These are phyloP conservation scores for Apiotrichum porosum DNA, from an alignment of 1,284 basidiomycete genomes.

Conservation along the genomic window DNA sequence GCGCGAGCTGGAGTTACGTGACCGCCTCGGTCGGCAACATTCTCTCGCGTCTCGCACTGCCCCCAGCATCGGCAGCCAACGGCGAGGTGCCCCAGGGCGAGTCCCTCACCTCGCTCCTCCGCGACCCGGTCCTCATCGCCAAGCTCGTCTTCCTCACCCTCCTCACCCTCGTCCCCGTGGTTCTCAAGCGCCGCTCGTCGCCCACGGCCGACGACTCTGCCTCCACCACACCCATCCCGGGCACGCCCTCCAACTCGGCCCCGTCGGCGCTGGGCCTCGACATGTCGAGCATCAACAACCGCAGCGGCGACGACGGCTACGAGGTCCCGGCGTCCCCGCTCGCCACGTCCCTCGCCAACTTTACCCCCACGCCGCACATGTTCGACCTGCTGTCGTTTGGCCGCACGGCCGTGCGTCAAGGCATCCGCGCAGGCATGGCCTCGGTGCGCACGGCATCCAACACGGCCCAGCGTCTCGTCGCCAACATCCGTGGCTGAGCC, in stretches of 20 bases:
- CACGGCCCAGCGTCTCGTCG: conserved; percentile 4
- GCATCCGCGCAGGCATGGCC: conserved; percentile 20
- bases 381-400: conserved; percentile 45
- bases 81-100: conserved; percentile 28
- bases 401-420: conserved; percentile 29
- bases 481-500: not conserved
- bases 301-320: not conserved
- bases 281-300: not conserved
- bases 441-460: conserved; percentile 4
- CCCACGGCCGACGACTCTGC: conserved; percentile 1
- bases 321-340: conserved; percentile 31
- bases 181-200: conserved; percentile 39
- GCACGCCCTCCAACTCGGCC: conserved; percentile 2
- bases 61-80: conserved; percentile 12
- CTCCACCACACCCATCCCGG: conserved; percentile 8
- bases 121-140: conserved; percentile 48
- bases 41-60: conserved; percentile 41
- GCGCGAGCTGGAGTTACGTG: conserved; percentile 65
- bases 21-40: conserved; percentile 48
- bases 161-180: conserved; percentile 46
- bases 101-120: conserved; percentile 43
- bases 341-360: conserved; percentile 31
- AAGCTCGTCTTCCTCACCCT: conserved; percentile 47
- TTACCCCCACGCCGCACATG: conserved; percentile 39
- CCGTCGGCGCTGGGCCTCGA: conserved; percentile 10